Evolutionary conservation across 139 green algal genomes (phyloP), one percentile per base, ranked within the genome.

Genomic region (Haematococcus sp.): DNA sequence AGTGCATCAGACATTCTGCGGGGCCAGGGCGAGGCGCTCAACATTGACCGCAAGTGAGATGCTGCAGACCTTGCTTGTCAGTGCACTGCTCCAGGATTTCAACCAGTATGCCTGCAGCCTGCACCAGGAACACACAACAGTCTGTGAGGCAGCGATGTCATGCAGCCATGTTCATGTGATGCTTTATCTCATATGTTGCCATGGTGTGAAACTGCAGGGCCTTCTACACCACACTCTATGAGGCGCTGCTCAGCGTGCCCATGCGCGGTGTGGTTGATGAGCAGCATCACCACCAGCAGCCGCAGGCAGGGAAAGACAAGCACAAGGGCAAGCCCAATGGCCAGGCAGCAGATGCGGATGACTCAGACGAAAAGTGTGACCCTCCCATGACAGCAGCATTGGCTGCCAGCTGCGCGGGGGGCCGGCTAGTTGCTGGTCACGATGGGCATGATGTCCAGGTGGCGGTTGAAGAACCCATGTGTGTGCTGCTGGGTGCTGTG

Each of bases 21-120:
- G 15, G 82, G 80, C 16, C 89, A 92, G 75, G 89, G 84, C 1
- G 89, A 92, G 65, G 84, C 89, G 22, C 81, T 95, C 25, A 93
- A 77, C 30, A 80, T 95, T 4, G 90, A 95, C 75, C 69, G 88
- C 40, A 49, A 49, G 40, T 49, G 40, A 49, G 40, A 49, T 49
- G n/a, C n/a, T 4, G n/a, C n/a, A n/a, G n/a, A n/a, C n/a, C n/a
- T n/a, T n/a, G n/a, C n/a, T n/a, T n/a, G n/a, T n/a, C n/a, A n/a
- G n/a, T n/a, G n/a, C n/a, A n/a, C n/a, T n/a, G n/a, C n/a, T n/a
- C n/a, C n/a, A n/a, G n/a, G n/a, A n/a, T n/a, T n/a, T n/a, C n/a
- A n/a, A n/a, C 40, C 7, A 11, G 40, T 11, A 49, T 49, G 40
- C 40, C 7, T 59, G 27, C 46, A 72, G 34, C 44, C 44, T 72